Evolutionary conservation across 2,329 filamentous ascomycete genomes (phyloP).

Genomic region (Aureobasidium leucospermi): DNA sequence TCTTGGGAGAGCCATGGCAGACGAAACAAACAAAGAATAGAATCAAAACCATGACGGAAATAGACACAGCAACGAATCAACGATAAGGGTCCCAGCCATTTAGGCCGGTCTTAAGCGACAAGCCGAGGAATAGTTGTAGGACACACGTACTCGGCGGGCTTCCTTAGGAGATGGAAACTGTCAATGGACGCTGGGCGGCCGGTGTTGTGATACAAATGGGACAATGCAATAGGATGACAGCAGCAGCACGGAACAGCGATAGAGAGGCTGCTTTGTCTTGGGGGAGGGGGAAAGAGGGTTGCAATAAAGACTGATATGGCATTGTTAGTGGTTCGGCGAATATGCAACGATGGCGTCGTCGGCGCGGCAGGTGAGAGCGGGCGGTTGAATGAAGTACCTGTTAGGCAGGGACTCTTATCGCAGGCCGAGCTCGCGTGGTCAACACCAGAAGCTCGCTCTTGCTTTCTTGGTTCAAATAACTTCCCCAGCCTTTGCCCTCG

Average conservation of each 20-base stretch:
- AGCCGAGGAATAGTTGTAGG: constrained; percentile 1
- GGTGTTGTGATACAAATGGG: neutral
- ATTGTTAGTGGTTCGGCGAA: constrained; percentile 4
- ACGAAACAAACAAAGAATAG: neutral
- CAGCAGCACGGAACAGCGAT: neutral
- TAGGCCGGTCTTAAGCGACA: constrained; percentile 13
- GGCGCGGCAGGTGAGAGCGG: constrained; percentile 8
- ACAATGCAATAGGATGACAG: neutral
- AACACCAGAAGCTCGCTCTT: constrained; percentile 6
- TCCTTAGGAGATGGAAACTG: constrained; percentile 9
- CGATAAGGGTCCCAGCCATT: constrained; percentile 7
- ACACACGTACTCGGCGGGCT: constrained; percentile 8
- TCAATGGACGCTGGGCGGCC: neutral
- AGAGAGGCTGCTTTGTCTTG: neutral
- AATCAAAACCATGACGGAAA: neutral
- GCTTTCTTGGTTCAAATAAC: constrained; percentile 9
- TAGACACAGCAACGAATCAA: constrained; percentile 2
- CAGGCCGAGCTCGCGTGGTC: constrained; percentile 14
- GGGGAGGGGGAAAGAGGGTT: neutral
- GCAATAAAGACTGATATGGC: constrained; percentile 5
- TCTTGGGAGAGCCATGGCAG: neutral
- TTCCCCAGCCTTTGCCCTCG: constrained; percentile 8
- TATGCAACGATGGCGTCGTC: constrained; percentile 1
- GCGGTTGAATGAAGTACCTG: constrained; percentile 10
- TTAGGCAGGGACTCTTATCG: constrained; percentile 15